Evolutionary conservation across 305 asterid genomes (phyloP), one percentile per base, ranked within the genome.

Genomic region (Striga hermonthica): DNA sequence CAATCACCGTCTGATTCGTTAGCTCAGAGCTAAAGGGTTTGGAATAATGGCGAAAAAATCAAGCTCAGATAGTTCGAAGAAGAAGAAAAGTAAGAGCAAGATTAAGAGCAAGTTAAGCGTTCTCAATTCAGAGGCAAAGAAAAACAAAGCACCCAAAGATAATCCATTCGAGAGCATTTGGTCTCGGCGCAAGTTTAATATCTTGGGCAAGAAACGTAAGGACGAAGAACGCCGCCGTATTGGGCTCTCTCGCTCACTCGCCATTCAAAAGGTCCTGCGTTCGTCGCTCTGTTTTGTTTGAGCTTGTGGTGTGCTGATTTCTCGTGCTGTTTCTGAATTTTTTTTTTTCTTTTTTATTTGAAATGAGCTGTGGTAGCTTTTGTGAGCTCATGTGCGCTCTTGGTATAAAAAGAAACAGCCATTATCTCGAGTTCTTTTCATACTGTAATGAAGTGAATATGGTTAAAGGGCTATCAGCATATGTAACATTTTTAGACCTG

Each of bases 161-260:
- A 93, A 90, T 53, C 95, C 93, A 0, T 90, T 93, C 59, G 96
- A 90, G 82, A 84, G 90, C 58, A 83, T 88, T 65, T 90, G 97
- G 97, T 83, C 95, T 39, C 84, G 95, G 28, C 84, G 90, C 1
- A 93, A 93, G 52, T 93, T 90, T 69, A 79, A 86, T 57, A 80
- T 93, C 63, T 74, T 90, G 62, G 96, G 99, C 1, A 86, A 90
- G 76, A 93, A 88, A 69, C 88, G 86, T 5, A 90, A 90, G 76
- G 97, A 93, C 1, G 97, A 83, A 1, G 88, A 90, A 62, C 90
- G 88, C 54, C 95, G 88, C 55, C 92, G 95, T 10, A 34, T 88
- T 31, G 99, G 96, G 43, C 95, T 78, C 44, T 84, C 97, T 55
- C 95, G 97, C 65, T 90, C 99, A 40, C 78, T 81, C 31, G 92